A percentile compares a stretch with the other conserved stretches of the same genome.
phyloP scores from a whole-genome alignment of 257 asterid genomes.

The Mentha longifolia region DNA sequence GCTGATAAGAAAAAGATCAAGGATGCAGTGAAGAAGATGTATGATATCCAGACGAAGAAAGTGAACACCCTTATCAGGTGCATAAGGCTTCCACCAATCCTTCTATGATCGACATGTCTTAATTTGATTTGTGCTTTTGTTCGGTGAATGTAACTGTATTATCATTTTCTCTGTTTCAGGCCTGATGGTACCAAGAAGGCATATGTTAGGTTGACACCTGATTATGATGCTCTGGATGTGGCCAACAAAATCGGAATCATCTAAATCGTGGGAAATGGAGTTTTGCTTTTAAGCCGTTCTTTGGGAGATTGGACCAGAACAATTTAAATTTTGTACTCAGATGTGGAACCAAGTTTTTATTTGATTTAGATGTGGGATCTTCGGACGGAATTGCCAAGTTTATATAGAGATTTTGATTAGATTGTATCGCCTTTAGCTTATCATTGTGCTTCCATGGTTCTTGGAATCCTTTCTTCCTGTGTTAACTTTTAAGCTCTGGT shows the following conservation, averaged over 20 bases:
- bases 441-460: neutral
- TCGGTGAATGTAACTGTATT: neutral
- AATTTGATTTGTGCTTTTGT: too few species aligned
- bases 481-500: neutral
- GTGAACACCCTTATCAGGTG: constrained; percentile 66
- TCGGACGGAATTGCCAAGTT: constrained; percentile 10
- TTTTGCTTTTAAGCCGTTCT: constrained; percentile 25
- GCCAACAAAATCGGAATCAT: constrained; percentile 69
- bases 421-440: constrained; percentile 7
- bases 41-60: constrained; percentile 61
- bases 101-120: too few species aligned
- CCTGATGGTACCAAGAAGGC: constrained; percentile 66
- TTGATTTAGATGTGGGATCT: constrained; percentile 22
- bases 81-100: neutral
- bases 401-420: neutral
- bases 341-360: constrained; percentile 17
- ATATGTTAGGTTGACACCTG: constrained; percentile 64
- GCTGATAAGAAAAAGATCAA: constrained; percentile 65
- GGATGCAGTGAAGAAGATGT: constrained; percentile 65
- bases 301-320: constrained; percentile 18
- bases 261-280: constrained; percentile 34
- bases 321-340: constrained; percentile 20
- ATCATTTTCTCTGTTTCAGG: constrained; percentile 37
- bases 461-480: neutral
- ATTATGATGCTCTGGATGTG: constrained; percentile 62